Base-by-base conservation (phyloP, 139 green algal genomes). In the Haematococcus lacustris region DNA sequence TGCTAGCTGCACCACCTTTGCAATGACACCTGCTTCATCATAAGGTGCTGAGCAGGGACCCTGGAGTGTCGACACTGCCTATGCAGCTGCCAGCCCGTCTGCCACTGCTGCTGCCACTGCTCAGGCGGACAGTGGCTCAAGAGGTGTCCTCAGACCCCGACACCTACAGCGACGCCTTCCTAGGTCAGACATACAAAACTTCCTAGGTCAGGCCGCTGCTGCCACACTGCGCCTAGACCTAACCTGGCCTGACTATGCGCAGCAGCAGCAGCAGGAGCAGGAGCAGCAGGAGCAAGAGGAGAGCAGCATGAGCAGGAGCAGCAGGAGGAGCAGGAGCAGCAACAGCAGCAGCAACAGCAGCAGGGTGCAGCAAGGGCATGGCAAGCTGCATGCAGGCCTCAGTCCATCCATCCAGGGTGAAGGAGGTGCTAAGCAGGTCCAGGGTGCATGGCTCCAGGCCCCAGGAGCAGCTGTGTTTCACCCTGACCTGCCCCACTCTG, bases 131-230 rank as follows among this genome's bases (percentile, higher is more conserved):
- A 9, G 80, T 88, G 25, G 77, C 83, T 0, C 39, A 71, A 26
- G 75, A 86, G 71, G 83, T 88, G 35, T 72, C 80, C 2, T 76
- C 76, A 13, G 83, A 88, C 71, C 67, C 61, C 2, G 67, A 66
- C 2, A 62, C 51, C 28, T 88, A 86, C 78, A 80, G n/a, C 43
- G 68, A 75, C 3, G 83, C 74, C 1, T 89, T 89, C 66, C 74
- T 89, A 32, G 70, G 69, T 13, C 13, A 21, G 47, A n/a, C 47
- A 57, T 13, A n/a, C 47, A 57, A 21, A 21, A 57, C 21, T 21
- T 21, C 47, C 13, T 28, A 13, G 13, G 13, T 57, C 47, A 57
- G 47, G 47, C 13, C 47, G n/a, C n/a, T n/a, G n/a, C n/a, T n/a
- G n/a, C n/a, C n/a, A n/a, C n/a, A n/a, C n/a, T n/a, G n/a, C n/a